These are phyloP conservation scores for Candida dajiaensis DNA, from an alignment of 805 yeast species.

Conservation along the genomic window DNA sequence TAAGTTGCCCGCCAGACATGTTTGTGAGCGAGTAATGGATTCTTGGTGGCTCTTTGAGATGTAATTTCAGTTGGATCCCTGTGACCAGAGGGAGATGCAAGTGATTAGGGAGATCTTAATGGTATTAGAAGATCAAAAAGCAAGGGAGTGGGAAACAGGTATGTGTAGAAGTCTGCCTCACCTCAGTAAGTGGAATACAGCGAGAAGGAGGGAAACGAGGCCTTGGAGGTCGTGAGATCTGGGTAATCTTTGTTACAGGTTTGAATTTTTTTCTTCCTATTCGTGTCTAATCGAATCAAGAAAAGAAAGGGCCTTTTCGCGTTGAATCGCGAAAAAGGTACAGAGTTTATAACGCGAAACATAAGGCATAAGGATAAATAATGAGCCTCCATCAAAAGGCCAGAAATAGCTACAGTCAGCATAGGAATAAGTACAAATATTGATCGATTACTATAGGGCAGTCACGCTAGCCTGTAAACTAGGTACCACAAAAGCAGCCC, in stretches of 20 bases:
- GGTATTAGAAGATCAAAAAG: neutral
- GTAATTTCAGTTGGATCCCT: neutral
- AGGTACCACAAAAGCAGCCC: conserved; percentile 14
- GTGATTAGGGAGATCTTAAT: neutral
- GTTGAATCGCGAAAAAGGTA: neutral
- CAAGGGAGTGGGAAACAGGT: neutral
- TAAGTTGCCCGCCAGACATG: conserved; percentile 18
- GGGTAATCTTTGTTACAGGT: neutral
- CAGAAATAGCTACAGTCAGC: neutral
- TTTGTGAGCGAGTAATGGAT: neutral
- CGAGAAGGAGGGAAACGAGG: neutral
- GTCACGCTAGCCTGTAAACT: conserved; percentile 9
- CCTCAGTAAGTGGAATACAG: neutral
- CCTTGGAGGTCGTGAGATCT: neutral
- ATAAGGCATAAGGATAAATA: too few species aligned
- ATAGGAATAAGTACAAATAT: too few species aligned
- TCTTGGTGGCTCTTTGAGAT: neutral
- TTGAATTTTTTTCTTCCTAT: neutral
- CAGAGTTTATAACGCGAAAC: neutral
- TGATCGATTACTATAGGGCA: neutral
- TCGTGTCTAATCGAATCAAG: neutral
- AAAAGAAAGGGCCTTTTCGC: neutral
- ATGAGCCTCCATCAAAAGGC: neutral
- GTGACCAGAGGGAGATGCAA: neutral
- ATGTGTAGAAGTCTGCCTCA: neutral